Evolutionary conservation across 2,329 filamentous ascomycete species (phyloP), one percentile per base, ranked within the genome.

Genomic region (Epichloe hybrida): DNA sequence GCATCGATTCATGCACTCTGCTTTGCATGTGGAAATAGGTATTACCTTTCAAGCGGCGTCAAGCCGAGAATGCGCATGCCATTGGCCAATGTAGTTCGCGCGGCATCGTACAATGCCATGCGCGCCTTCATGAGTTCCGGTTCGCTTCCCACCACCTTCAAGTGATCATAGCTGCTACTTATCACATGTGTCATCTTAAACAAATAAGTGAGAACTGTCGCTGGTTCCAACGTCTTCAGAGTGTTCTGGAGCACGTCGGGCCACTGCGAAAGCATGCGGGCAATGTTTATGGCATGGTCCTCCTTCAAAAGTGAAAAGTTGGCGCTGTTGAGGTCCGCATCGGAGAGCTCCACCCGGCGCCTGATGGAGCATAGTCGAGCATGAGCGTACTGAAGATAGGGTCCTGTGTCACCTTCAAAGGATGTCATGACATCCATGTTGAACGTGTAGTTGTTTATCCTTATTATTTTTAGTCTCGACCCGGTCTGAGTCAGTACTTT

Each of bases 171-270:
- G 65, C 84, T 88, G 50, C 79, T 83, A 70, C 83, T 88, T 50
- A 94, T 68, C 27, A 80, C 73, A 67, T 94, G 88, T 3, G 86
- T 87, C 82, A 94, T 86, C 76, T 86, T 88, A 75, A 91, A 93
- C 43, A 93, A 73, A 64, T 91, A 69, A n/a, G 68, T 70, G 56
- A 71, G 64, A 51, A 68, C 65, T 7, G 69, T 71, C 11, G 74
- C 76, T 20, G 87, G 87, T 68, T 94, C 89, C 21, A 89, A 76
- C 0, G 87, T 94, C 73, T 86, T 87, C 59, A 93, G 73, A 0
- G 88, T 90, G 67, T 91, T 91, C 62, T 84, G 74, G 52, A 94
- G 81, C 5, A 88, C 85, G 60, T 94, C 88, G 2, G 89, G 89
- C 77, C 86, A 95, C 63, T 89, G 85, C 8, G 83, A 77, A n/a